A percentile compares a stretch with the other conserved stretches of the same genome.
These are phyloP conservation scores for Crataegus laevigata DNA, from an alignment of 306 rosid species.

Conservation along the genomic window DNA sequence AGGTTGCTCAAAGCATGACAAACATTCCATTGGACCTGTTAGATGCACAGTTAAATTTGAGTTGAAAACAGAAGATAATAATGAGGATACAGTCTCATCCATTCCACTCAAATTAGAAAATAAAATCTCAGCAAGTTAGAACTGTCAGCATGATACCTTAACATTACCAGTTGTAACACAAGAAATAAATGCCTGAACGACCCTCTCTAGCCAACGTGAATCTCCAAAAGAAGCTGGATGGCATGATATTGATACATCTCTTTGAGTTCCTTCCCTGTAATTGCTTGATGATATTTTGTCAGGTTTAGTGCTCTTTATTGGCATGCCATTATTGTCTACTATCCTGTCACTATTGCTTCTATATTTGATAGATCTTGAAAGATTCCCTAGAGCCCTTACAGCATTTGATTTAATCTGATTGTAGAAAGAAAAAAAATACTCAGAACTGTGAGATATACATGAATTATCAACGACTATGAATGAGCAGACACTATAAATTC, in stretches of 20 bases:
- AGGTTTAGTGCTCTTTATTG: not conserved
- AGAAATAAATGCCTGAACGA: slow-evolving; percentile 69
- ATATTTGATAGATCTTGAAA: slow-evolving; percentile 68
- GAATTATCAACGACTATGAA: not conserved
- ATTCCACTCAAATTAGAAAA: not conserved
- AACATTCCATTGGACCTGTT: slow-evolving; percentile 97
- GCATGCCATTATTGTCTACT: slow-evolving; percentile 17
- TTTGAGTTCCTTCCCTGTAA: slow-evolving; percentile 14
- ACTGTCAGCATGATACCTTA: slow-evolving; percentile 49
- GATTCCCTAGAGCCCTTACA: slow-evolving; percentile 96
- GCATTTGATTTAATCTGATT: slow-evolving; percentile 92
- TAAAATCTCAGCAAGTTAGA: not conserved
- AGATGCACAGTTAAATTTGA: slow-evolving; percentile 16
- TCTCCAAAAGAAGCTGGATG: slow-evolving; percentile 35
- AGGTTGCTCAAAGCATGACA: slow-evolving; percentile 95
- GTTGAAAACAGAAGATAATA: slow-evolving; percentile 7
- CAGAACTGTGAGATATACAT: not conserved
- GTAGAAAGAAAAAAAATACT: not conserved
- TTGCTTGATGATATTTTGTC: slow-evolving; percentile 19
- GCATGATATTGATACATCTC: slow-evolving; percentile 16
- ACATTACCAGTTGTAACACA: slow-evolving; percentile 84
- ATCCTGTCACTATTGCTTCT: slow-evolving; percentile 21
- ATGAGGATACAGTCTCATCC: not conserved
- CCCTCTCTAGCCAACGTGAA: slow-evolving; percentile 51
- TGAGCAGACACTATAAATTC: not conserved